A percentile compares a stretch with the other conserved stretches of the same genome.
Evolutionary conservation across 1,139 yeast species (phyloP).

Genomic region (Yamadazyma triangularis): DNA sequence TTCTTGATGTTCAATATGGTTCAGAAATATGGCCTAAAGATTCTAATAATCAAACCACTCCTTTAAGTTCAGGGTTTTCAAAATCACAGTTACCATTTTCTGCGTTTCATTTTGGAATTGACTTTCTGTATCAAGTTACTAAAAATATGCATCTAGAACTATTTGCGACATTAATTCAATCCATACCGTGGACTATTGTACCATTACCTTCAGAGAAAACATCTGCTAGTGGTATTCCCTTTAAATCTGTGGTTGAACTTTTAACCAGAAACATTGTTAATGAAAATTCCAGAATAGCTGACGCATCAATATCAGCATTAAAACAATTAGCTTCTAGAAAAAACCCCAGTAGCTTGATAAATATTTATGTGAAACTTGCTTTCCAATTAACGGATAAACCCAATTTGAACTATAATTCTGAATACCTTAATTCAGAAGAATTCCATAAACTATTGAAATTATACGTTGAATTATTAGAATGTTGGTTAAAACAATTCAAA

Average conservation of each 20-base stretch:
- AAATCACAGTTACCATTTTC: slow-evolving; percentile 30
- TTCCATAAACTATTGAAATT: slow-evolving; percentile 59
- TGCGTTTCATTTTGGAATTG: slow-evolving; percentile 52
- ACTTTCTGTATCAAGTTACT: slow-evolving; percentile 28
- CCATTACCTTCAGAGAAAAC: slow-evolving; percentile 25
- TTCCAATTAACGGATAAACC: slow-evolving; percentile 74
- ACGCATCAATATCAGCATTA: slow-evolving; percentile 60
- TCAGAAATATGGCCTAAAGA: slow-evolving; percentile 24
- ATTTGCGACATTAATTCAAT: slow-evolving; percentile 65
- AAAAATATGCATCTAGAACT: slow-evolving; percentile 50
- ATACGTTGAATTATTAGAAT: slow-evolving; percentile 71
- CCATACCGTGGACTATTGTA: slow-evolving; percentile 65
- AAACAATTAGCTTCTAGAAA: slow-evolving; percentile 61
- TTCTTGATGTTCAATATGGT: slow-evolving; percentile 66
- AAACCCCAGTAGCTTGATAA: slow-evolving; percentile 69
- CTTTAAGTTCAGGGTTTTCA: slow-evolving; percentile 12
- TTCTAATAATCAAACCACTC: slow-evolving; percentile 9
- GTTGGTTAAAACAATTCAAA: slow-evolving; percentile 72
- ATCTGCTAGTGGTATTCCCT: slow-evolving; percentile 39
- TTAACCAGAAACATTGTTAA: slow-evolving; percentile 75
- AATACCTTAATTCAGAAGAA: slow-evolving; percentile 52
- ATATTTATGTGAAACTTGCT: slow-evolving; percentile 73
- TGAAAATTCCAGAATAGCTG: slow-evolving; percentile 54
- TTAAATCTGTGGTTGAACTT: slow-evolving; percentile 65
- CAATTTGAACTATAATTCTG: slow-evolving; percentile 44